Evolutionary conservation across 179 eudicot species (phyloP).

Genomic region (Spinacia oleracea): DNA sequence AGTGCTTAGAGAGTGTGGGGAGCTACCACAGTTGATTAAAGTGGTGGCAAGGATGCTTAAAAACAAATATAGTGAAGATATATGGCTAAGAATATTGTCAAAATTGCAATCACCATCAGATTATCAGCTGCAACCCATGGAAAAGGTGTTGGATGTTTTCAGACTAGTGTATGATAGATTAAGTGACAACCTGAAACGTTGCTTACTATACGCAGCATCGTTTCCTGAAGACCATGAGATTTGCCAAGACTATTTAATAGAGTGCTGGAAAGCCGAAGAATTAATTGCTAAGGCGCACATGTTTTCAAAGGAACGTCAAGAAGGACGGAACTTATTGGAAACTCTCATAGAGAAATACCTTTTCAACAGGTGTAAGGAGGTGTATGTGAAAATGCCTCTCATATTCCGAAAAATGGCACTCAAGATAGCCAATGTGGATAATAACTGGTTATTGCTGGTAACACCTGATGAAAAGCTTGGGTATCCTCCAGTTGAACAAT

Average conservation of each 20-base stretch:
- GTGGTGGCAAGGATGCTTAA: conserved; percentile 19
- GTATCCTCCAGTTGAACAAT: conserved; percentile 6
- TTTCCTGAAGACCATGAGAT: conserved; percentile 28
- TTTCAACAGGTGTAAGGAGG: conserved; percentile 10
- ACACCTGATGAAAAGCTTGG: not conserved
- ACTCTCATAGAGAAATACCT: conserved; percentile 9
- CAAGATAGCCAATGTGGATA: conserved; percentile 8
- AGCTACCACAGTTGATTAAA: conserved; percentile 24
- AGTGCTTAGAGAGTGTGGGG: conserved; percentile 29
- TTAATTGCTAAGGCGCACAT: conserved; percentile 13
- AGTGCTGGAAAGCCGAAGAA: conserved; percentile 29
- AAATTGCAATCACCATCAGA: conserved; percentile 18
- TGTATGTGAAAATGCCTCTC: conserved; percentile 21
- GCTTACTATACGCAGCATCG: conserved; percentile 24
- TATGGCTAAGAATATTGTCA: not conserved
- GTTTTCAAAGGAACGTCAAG: conserved; percentile 17
- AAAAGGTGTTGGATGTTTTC: conserved; percentile 20
- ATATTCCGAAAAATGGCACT: conserved; percentile 22
- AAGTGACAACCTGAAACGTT: not conserved
- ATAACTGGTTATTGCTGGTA: not conserved
- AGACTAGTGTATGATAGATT: conserved; percentile 15
- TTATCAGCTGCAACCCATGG: conserved; percentile 16
- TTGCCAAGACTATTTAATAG: conserved; percentile 19
- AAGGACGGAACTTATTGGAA: conserved; percentile 15
- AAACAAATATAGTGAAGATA: conserved; percentile 8